These are phyloP conservation scores for Jacaranda copaia DNA, from an alignment of 257 asterid species.

Conservation along the genomic window DNA sequence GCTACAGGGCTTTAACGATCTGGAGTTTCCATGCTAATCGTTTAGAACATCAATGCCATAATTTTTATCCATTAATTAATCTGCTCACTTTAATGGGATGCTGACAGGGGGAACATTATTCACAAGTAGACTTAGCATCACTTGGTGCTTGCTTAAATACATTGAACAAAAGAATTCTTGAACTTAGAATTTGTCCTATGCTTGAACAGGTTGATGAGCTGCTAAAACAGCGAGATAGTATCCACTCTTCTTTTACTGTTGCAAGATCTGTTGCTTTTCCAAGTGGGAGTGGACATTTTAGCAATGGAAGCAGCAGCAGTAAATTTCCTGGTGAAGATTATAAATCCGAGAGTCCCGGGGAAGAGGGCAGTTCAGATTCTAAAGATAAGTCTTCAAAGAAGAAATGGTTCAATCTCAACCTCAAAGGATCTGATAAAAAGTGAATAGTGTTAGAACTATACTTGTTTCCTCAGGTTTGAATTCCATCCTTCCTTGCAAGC, in stretches of 20 bases:
- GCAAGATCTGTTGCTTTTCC: slow-evolving; percentile 57
- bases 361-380: slow-evolving; percentile 90
- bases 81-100: too few species aligned
- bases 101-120: too few species aligned
- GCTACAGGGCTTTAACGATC: too few species aligned
- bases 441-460: slow-evolving; percentile 22
- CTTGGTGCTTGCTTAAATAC: not conserved
- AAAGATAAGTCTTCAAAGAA: slow-evolving; percentile 83
- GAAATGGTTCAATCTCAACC: slow-evolving; percentile 90
- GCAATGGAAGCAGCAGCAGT: slow-evolving; percentile 88
- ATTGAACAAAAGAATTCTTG: not conserved
- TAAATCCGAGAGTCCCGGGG: slow-evolving; percentile 76
- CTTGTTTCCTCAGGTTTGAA: slow-evolving; percentile 38
- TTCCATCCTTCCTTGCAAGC: slow-evolving; percentile 35
- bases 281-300: slow-evolving; percentile 73
- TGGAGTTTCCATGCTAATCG: too few species aligned
- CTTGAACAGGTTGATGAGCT: slow-evolving; percentile 85
- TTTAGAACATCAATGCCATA: too few species aligned
- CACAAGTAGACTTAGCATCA: not conserved
- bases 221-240: slow-evolving; percentile 86
- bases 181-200: not conserved
- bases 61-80: too few species aligned
- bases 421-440: slow-evolving; percentile 82
- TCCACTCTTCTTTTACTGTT: slow-evolving; percentile 86
- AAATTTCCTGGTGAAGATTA: slow-evolving; percentile 65